Evolutionary conservation across 202 grass and related monocot species (phyloP).

Genomic region (Panicum virgatum): DNA sequence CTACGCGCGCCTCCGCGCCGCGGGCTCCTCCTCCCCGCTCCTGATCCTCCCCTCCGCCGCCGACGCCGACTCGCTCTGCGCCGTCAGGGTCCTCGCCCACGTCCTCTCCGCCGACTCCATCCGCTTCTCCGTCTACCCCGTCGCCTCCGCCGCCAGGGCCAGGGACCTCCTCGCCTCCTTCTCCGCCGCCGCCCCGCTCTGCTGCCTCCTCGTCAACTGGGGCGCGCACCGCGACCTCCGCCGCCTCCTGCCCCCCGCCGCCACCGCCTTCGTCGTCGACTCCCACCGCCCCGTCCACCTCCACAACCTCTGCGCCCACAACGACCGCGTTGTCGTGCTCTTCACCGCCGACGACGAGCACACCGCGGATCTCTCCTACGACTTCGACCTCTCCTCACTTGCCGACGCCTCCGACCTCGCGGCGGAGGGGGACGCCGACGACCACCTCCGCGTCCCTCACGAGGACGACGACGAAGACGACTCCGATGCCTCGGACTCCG

Average conservation of each 20-base stretch:
- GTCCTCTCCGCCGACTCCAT: constrained; percentile 83
- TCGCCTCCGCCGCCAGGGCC: constrained; percentile 54
- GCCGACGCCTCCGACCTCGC: constrained; percentile 83
- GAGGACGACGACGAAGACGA: constrained; percentile 45
- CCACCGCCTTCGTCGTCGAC: constrained; percentile 66
- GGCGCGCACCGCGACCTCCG: constrained; percentile 72
- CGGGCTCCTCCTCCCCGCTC: constrained; percentile 58
- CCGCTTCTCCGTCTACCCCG: constrained; percentile 81
- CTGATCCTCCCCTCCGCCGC: constrained; percentile 80
- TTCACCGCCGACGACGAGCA: constrained; percentile 79
- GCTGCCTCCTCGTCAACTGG: constrained; percentile 77
- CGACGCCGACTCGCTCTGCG: constrained; percentile 87
- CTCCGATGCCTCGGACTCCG: constrained; percentile 46
- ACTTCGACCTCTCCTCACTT: constrained; percentile 72
- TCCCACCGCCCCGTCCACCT: constrained; percentile 84
- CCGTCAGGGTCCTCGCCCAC: constrained; percentile 61
- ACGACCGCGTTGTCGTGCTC: constrained; percentile 77
- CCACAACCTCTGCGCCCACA: constrained; percentile 71
- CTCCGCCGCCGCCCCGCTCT: constrained; percentile 41
- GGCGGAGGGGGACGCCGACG: constrained; percentile 48
- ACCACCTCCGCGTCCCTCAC: constrained; percentile 37
- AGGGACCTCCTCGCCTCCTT: constrained; percentile 38
- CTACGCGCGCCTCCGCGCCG: constrained; percentile 51
- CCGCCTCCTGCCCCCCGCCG: constrained; percentile 33
- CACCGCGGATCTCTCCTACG: constrained; percentile 75